Percentiles rank a stretch among this genome's conserved stretches.
Evolutionary conservation across 805 yeast genomes (phyloP).

Genomic region (Metschnikowia matae): DNA sequence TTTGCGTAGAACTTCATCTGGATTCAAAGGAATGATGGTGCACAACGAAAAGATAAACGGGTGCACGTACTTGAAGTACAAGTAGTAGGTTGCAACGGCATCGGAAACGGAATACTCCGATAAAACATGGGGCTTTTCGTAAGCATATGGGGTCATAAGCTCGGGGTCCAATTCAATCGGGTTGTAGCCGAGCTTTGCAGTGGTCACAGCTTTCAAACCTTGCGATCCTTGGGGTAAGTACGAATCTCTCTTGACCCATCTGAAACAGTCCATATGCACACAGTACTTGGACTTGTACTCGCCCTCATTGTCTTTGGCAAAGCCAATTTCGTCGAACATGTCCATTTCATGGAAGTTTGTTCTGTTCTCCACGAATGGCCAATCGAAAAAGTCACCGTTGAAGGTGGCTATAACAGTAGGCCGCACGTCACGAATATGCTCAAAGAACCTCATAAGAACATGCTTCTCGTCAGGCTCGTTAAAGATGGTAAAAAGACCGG

Average conservation of each 20-base stretch:
- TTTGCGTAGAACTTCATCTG: constrained; percentile 92
- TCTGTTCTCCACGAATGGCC: constrained; percentile 96
- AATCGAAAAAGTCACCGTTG: constrained; percentile 98
- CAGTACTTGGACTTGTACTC: constrained; percentile 92
- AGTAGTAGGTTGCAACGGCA: constrained; percentile 96
- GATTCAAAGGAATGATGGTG: constrained; percentile 91
- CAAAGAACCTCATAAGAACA: constrained; percentile 72
- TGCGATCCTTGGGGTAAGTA: constrained; percentile 98
- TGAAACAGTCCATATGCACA: constrained; percentile 93
- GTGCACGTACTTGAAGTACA: constrained; percentile 94
- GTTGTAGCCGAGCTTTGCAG: constrained; percentile 90
- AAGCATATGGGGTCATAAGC: constrained; percentile 96
- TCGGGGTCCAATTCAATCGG: constrained; percentile 98
- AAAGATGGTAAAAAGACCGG: constrained; percentile 83
- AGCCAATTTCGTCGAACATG: constrained; percentile 92
- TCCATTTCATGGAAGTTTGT: constrained; percentile 78
- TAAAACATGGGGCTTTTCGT: constrained; percentile 83
- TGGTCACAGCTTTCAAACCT: constrained; percentile 96
- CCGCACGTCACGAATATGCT: constrained; percentile 78
- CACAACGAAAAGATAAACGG: constrained; percentile 95
- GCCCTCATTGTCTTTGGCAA: constrained; percentile 81
- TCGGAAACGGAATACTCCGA: constrained; percentile 98
- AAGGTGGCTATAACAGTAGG: constrained; percentile 98
- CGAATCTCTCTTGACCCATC: constrained; percentile 98
- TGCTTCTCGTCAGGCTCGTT: constrained; percentile 85